Evolutionary conservation across 2,329 filamentous ascomycete species (phyloP).

Genomic region (Esteya vermicola): DNA sequence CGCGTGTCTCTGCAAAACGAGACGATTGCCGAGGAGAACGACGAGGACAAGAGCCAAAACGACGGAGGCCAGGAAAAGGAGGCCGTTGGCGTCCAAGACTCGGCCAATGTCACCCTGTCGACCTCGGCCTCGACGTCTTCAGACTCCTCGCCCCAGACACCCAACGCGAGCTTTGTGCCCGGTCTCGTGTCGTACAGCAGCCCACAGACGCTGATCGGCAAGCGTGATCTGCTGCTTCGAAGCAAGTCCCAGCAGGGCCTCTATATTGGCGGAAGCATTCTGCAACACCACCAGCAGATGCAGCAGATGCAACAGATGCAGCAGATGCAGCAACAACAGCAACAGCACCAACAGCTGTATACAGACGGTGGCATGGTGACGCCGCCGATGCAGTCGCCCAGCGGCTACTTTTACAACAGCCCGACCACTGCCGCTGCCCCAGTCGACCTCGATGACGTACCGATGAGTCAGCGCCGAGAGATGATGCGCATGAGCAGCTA

Average conservation of each 20-base stretch:
- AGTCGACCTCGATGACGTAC: constrained; percentile 50
- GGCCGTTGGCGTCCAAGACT: background rate
- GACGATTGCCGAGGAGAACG: constrained; percentile 30
- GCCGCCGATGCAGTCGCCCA: constrained; percentile 17
- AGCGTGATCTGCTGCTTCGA: constrained; percentile 39
- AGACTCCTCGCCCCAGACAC: too few species aligned
- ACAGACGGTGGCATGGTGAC: constrained; percentile 10
- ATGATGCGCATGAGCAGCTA: constrained; percentile 41
- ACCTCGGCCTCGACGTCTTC: background rate
- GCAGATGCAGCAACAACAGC: background rate
- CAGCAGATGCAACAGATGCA: background rate
- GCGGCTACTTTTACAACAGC: constrained; percentile 1
- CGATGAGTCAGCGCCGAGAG: constrained; percentile 52
- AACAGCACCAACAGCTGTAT: background rate
- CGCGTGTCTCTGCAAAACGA: constrained; percentile 16
- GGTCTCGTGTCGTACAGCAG: constrained; percentile 36
- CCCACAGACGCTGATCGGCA: constrained; percentile 40
- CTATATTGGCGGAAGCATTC: constrained; percentile 13
- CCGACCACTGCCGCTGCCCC: constrained; percentile 6
- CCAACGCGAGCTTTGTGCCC: constrained; percentile 13
- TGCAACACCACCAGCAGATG: background rate
- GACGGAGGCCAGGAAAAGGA: too few species aligned
- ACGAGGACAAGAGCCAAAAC: background rate
- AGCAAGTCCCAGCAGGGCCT: constrained; percentile 31
- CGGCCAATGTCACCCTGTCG: background rate